Evolutionary conservation across 805 yeast species (phyloP), one percentile per base, ranked within the genome.

Genomic region (Saturnispora sanitii): DNA sequence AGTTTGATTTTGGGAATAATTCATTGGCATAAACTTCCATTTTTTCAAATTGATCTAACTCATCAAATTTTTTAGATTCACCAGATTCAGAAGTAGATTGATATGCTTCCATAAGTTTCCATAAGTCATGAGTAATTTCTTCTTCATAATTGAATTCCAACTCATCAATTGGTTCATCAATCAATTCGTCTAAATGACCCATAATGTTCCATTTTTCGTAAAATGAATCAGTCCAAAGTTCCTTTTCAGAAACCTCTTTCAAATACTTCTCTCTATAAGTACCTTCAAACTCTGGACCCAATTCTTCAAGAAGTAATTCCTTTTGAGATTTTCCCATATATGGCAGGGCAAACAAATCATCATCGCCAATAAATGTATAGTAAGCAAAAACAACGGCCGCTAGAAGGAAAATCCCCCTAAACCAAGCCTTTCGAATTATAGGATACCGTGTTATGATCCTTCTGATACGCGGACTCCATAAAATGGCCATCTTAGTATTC

Each of bases 241-340:
- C 46, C n/a, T 42, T 40, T 34, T 44, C 42, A 16, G 41, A 47
- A 33, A 57, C 44, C 1, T 53, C 45, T 18, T 43, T 46, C 3
- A 58, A 32, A 35, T 49, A 57, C 42, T 56, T 58, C 25, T 56
- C 58, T 35, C 49, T 54, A 35, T 49, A 58, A 1, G 62, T 57
- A 5, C 61, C 62, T n/a, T 50, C 44, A 42, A 49, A 58, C 26
- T 48, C 54, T 16, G 48, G 52, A 30, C 48, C 58, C 5, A 55
- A 37, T 4, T 50, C 50, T 17, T 54, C n/a, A 13, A 33, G 25
- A 3, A 40, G 19, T 21, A 33, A 18, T 23, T 39, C 42, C 27
- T 33, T 39, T 13, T 27, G 22, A 4, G 42, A 39, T 28, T 15
- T 26, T 9, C 42, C 42, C 27, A 39, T 25, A 30, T 22, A 37